Percentiles rank a stretch among this genome's conserved stretches.
Evolutionary conservation across 2,329 filamentous ascomycete species (phyloP).

Genomic region (Pezicula carpinea): DNA sequence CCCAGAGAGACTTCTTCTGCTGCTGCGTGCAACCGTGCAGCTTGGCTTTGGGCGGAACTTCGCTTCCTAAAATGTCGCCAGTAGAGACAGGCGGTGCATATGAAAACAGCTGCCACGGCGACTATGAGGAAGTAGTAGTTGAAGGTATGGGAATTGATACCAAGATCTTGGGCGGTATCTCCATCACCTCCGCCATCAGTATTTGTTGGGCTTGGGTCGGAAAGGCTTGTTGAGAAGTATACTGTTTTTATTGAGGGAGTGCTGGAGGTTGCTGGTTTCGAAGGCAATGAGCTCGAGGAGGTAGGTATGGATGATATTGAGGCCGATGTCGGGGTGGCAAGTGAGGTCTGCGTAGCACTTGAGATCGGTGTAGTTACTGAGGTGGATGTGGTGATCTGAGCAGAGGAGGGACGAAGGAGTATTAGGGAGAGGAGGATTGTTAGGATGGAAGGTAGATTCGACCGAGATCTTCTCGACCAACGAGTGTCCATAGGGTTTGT

Average conservation of each 20-base stretch:
- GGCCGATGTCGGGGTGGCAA: neutral
- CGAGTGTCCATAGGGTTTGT: constrained; percentile 9
- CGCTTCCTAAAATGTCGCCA: constrained; percentile 33
- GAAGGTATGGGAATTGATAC: constrained; percentile 43
- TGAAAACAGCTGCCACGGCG: constrained; percentile 38
- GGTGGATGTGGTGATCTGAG: constrained; percentile 14
- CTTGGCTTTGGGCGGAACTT: constrained; percentile 11
- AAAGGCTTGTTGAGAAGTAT: no score
- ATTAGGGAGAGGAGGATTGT: constrained; percentile 18
- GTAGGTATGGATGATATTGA: constrained; percentile 2
- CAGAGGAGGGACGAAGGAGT: constrained; percentile 17
- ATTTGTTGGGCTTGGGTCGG: neutral
- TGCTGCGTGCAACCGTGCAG: no score
- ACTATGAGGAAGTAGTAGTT: constrained; percentile 50
- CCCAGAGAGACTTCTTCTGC: neutral
- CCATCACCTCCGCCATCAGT: no score
- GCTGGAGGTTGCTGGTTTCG: neutral
- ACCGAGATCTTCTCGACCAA: constrained; percentile 4
- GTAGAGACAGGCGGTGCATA: constrained; percentile 37
- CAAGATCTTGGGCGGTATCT: no score
- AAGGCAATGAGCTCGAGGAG: neutral
- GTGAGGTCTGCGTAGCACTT: neutral
- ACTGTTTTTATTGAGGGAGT: no score
- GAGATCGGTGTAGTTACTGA: constrained; percentile 8
- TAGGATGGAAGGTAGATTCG: constrained; percentile 13